Base-by-base conservation (phyloP, 352 stramenopile species). In the Phytophthora fragariaefolia region DNA sequence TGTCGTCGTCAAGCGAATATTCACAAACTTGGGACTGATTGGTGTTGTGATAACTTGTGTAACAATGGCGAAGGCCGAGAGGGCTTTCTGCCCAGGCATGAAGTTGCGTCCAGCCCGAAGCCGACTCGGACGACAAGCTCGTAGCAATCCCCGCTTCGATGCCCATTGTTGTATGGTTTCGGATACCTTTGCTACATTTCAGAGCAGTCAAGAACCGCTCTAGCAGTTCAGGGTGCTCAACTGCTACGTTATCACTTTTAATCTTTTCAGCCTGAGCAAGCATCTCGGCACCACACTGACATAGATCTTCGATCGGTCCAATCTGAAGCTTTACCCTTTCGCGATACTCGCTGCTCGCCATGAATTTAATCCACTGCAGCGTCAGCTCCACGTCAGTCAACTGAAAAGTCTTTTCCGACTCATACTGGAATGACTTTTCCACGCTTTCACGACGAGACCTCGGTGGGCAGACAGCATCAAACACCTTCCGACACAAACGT, bases 281-380 rank as follows among this genome's bases (percentile, higher is more conserved):
- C 74, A 92, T 77, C 34, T 83, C 74, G 23, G 83, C 83, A 4
- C 83, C 85, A 13, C 71, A 80, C 45, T 67, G 65, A 34, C 89
- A 91, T 38, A 93, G 69, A 55, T 88, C 76, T 51, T 92, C 80
- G 58, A 90, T 69, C 4, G 80, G 78, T 6, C 74, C 81, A 13
- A 74, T 79, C 0, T 78, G 77, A 49, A 89, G 86, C 76, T 84
- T 86, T 38, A 91, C 57, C 38, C 69, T 73, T 42, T 90, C 81
- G 13, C 85, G 81, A 74, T 85, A 92, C 27, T 88, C 80, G 57
- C 89, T 89, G 46, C 78, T 80, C 20, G 83, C 61, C 58, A 92
- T 66, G 18, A 86, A 77, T 42, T 89, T 82, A 61, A 90, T 83
- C 83, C 82, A 92, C 17, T 74, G 63, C 10, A 92, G 38, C 15